Evolutionary conservation across 1,284 basidiomycete species (phyloP).

Genomic region (Baeospora myosura): DNA sequence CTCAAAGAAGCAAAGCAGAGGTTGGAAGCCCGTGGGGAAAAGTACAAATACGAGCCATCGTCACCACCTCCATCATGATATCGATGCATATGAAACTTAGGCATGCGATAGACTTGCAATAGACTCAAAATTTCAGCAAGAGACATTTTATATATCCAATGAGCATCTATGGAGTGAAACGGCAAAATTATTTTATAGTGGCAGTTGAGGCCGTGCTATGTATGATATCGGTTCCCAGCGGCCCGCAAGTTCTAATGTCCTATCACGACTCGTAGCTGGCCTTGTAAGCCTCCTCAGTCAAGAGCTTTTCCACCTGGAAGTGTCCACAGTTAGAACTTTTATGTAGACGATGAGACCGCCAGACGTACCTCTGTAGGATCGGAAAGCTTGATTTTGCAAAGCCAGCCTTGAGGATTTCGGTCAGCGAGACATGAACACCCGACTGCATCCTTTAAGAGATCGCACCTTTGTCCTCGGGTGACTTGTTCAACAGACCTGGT

Average conservation of each 20-base stretch:
- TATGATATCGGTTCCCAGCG: background rate
- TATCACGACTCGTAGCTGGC: constrained; percentile 52
- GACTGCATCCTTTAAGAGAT: background rate
- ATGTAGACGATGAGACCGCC: background rate
- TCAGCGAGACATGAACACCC: no score
- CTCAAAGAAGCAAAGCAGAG: constrained; percentile 79
- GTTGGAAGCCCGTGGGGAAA: constrained; percentile 85
- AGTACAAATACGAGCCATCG: constrained; percentile 66
- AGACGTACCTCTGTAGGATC: constrained; percentile 63
- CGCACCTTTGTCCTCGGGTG: constrained; percentile 79
- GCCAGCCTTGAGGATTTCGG: constrained; percentile 66
- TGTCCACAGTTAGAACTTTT: background rate
- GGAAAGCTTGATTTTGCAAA: constrained; percentile 87
- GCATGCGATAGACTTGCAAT: no score
- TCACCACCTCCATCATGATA: constrained; percentile 15
- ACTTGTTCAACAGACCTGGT: constrained; percentile 86
- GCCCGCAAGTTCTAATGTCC: constrained; percentile 7
- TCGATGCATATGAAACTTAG: constrained; percentile 3
- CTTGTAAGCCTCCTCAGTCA: constrained; percentile 78
- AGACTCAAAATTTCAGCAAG: no score
- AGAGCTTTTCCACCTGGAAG: constrained; percentile 61
- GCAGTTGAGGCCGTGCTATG: background rate
- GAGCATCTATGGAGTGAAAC: no score
- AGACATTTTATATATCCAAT: no score
- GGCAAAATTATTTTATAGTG: no score